Percentiles rank a stretch among this genome's conserved stretches.
Evolutionary conservation across 2,329 filamentous ascomycete genomes (phyloP).

Genomic region (Huntiella omanensis): DNA sequence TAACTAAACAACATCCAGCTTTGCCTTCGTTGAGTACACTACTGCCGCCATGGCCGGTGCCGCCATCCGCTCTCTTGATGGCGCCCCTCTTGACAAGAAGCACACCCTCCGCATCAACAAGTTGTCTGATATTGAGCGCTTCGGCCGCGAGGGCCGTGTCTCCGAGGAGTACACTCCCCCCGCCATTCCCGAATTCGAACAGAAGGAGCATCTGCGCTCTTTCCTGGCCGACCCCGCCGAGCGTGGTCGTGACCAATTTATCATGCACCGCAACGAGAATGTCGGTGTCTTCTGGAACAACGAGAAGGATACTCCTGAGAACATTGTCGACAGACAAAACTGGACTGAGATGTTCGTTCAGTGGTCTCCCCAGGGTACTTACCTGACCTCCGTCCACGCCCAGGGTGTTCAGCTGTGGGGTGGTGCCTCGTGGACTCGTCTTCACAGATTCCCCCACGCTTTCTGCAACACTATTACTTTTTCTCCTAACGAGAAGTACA

Average conservation of each 20-base stretch:
- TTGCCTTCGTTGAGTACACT: slow-evolving; percentile 93
- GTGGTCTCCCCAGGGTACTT: slow-evolving; percentile 93
- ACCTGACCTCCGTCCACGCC: slow-evolving; percentile 80
- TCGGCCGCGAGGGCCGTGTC: slow-evolving; percentile 79
- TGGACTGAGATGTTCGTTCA: slow-evolving; percentile 98
- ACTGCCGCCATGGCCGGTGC: slow-evolving; percentile 76
- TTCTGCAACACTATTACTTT: slow-evolving; percentile 93
- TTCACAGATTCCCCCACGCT: slow-evolving; percentile 86
- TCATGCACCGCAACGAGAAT: slow-evolving; percentile 78
- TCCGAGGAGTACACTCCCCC: slow-evolving; percentile 80
- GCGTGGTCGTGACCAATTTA: slow-evolving; percentile 84
- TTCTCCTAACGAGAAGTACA: slow-evolving; percentile 78
- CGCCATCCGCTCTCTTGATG: slow-evolving; percentile 75
- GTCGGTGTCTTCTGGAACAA: slow-evolving; percentile 98
- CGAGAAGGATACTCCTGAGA: slow-evolving; percentile 77
- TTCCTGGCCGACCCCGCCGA: slow-evolving; percentile 68
- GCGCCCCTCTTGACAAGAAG: slow-evolving; percentile 82
- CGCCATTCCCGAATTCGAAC: slow-evolving; percentile 71
- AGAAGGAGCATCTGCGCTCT: slow-evolving; percentile 84
- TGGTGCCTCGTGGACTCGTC: slow-evolving; percentile 69
- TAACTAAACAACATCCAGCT: slow-evolving; percentile 32
- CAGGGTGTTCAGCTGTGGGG: slow-evolving; percentile 98
- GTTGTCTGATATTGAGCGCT: slow-evolving; percentile 92
- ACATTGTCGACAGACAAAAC: slow-evolving; percentile 75
- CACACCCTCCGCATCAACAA: slow-evolving; percentile 95